Percentiles rank a stretch among this genome's conserved stretches.
Evolutionary conservation across 1,139 yeast genomes (phyloP).

Genomic region (Scheffersomyces stambukii): DNA sequence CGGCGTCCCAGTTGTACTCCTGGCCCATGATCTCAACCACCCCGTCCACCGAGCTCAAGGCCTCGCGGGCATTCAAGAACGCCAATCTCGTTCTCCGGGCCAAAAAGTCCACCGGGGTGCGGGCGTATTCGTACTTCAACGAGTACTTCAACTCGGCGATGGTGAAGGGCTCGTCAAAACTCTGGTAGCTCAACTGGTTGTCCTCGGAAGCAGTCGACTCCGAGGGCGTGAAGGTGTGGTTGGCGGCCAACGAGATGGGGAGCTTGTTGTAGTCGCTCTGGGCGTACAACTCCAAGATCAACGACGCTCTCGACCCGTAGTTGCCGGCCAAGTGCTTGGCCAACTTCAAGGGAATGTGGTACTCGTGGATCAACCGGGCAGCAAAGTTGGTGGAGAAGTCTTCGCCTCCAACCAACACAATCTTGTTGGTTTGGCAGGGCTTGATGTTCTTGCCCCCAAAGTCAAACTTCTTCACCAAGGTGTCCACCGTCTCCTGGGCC

Average conservation of each 20-base stretch:
- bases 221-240: conserved; percentile 31
- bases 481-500: conserved; percentile 93
- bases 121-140: conserved; percentile 75
- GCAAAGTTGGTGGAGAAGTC: conserved; percentile 61
- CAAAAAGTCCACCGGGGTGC: conserved; percentile 86
- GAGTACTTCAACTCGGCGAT: conserved; percentile 89
- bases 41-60: conserved; percentile 74
- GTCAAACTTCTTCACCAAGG: conserved; percentile 52
- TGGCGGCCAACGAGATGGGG: conserved; percentile 58
- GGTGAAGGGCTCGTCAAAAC: conserved; percentile 83
- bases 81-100: conserved; percentile 94
- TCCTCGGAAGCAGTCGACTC: conserved; percentile 27
- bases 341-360: conserved; percentile 66
- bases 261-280: conserved; percentile 51
- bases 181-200: conserved; percentile 40
- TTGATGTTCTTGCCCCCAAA: conserved; percentile 35
- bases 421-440: conserved; percentile 61
- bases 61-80: conserved; percentile 84
- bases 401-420: conserved; percentile 75
- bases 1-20: conserved; percentile 70
- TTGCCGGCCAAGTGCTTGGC: conserved; percentile 82
- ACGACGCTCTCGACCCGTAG: conserved; percentile 88
- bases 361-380: conserved; percentile 79
- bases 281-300: conserved; percentile 63
- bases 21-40: conserved; percentile 83